Evolutionary conservation across 352 stramenopile genomes (phyloP).

Genomic region (Saprolegnia parasitica): DNA sequence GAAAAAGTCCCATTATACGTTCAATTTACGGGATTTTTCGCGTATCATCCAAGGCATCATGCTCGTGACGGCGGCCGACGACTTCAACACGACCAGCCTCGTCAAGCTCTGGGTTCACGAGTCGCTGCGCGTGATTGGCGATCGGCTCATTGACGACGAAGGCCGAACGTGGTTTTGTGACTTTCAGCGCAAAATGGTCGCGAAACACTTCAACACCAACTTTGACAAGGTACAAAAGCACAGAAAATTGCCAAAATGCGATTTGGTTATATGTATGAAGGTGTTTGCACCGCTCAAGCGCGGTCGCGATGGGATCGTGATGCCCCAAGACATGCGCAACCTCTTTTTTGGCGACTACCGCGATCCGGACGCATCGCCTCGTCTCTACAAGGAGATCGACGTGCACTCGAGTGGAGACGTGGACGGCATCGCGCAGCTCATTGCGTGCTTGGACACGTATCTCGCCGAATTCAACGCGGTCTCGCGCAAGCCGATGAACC

Average conservation of each 20-base stretch:
- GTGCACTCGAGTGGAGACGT: slow-evolving; percentile 57
- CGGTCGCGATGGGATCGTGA: slow-evolving; percentile 62
- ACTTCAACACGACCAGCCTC: slow-evolving; percentile 74
- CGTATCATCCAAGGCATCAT: slow-evolving; percentile 92
- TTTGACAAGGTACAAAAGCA: slow-evolving; percentile 57
- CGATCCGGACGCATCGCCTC: slow-evolving; percentile 64
- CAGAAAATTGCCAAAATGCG: too few species aligned
- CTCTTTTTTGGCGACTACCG: slow-evolving; percentile 93
- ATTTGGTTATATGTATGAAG: too few species aligned
- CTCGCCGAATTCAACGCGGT: slow-evolving; percentile 90
- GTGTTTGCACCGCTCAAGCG: slow-evolving; percentile 79
- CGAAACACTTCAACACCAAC: slow-evolving; percentile 82
- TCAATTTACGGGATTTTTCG: slow-evolving; percentile 93
- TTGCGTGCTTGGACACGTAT: slow-evolving; percentile 85
- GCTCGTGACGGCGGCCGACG: slow-evolving; percentile 77
- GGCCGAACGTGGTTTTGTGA: slow-evolving; percentile 91
- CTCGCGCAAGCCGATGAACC: slow-evolving; percentile 91
- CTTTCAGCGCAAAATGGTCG: slow-evolving; percentile 80
- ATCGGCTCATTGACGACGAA: slow-evolving; percentile 89
- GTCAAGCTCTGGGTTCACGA: slow-evolving; percentile 93
- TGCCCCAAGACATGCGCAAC: slow-evolving; percentile 76
- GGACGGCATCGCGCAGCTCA: slow-evolving; percentile 75
- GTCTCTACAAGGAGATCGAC: slow-evolving; percentile 79
- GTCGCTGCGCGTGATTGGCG: slow-evolving; percentile 92
- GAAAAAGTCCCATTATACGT: slow-evolving; percentile 95